phyloP scores from a whole-genome alignment of 192 early-diverging fungal genomes.

The Podila clonocystis region DNA sequence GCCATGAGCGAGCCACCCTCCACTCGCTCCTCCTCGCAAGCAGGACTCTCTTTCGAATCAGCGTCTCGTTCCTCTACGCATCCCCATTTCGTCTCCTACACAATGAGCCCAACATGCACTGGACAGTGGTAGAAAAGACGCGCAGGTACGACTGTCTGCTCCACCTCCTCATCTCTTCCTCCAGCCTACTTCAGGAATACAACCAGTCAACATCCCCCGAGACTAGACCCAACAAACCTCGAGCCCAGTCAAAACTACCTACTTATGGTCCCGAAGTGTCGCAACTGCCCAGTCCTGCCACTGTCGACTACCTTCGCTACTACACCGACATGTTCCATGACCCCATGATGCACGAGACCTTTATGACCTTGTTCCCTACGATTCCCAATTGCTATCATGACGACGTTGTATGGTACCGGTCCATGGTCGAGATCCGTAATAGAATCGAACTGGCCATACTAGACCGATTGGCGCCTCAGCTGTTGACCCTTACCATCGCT shows the following conservation, averaged over 20 bases:
- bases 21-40: slow-evolving; percentile 27
- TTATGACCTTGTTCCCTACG: slow-evolving; percentile 45
- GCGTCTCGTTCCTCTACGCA: slow-evolving; percentile 33
- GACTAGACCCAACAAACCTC: neutral
- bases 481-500: slow-evolving; percentile 17
- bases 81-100: slow-evolving; percentile 40
- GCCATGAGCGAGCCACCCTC: slow-evolving; percentile 28
- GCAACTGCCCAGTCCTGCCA: slow-evolving; percentile 26
- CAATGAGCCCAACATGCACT: slow-evolving; percentile 20
- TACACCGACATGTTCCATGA: slow-evolving; percentile 48
- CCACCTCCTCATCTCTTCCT: slow-evolving; percentile 41
- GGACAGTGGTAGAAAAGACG: slow-evolving; percentile 26
- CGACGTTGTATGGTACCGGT: slow-evolving; percentile 39
- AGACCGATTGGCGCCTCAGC: slow-evolving; percentile 18
- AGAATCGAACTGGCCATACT: slow-evolving; percentile 43
- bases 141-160: slow-evolving; percentile 29
- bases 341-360: slow-evolving; percentile 42
- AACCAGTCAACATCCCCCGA: neutral
- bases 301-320: slow-evolving; percentile 40
- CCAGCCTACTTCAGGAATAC: slow-evolving; percentile 11
- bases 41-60: slow-evolving; percentile 32
- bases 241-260: slow-evolving; percentile 8
- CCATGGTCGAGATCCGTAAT: slow-evolving; percentile 38
- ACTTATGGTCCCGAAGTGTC: slow-evolving; percentile 36
- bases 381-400: slow-evolving; percentile 47